These are phyloP conservation scores for Ophiocordyceps camponoti-rufipedis DNA, from an alignment of 2,329 filamentous ascomycete genomes.

Conservation along the genomic window DNA sequence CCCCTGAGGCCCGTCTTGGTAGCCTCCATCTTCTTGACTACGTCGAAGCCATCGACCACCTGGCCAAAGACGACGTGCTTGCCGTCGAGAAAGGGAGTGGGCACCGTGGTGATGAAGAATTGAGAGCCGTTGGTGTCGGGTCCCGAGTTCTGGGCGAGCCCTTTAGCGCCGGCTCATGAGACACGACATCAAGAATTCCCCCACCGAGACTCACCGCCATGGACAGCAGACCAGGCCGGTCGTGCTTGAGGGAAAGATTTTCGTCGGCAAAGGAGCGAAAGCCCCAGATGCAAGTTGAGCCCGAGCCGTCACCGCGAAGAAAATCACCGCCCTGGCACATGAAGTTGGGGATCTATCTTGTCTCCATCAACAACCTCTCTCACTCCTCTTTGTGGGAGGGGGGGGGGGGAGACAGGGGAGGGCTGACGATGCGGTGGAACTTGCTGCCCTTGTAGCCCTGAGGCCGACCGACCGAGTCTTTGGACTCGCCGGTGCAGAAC, in stretches of 20 bases:
- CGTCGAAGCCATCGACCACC: slow-evolving; percentile 76
- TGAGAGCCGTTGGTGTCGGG: slow-evolving; percentile 56
- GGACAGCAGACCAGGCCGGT: slow-evolving; percentile 60
- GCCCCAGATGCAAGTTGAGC: slow-evolving; percentile 76
- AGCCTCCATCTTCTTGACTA: slow-evolving; percentile 82
- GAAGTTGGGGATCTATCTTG: slow-evolving; percentile 73
- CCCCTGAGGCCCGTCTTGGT: slow-evolving; percentile 59
- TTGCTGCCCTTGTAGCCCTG: slow-evolving; percentile 91
- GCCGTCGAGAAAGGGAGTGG: slow-evolving; percentile 72
- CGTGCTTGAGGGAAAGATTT: slow-evolving; percentile 69
- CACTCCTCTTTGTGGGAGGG: background rate
- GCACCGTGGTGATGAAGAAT: slow-evolving; percentile 89
- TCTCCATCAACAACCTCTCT: background rate
- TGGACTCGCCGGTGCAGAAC: slow-evolving; percentile 88
- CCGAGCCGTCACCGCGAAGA: slow-evolving; percentile 80
- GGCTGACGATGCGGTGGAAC: slow-evolving; percentile 77
- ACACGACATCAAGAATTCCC: background rate
- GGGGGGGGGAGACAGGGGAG: no score
- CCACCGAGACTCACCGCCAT: slow-evolving; percentile 42
- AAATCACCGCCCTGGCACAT: slow-evolving; percentile 98
- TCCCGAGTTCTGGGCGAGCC: background rate
- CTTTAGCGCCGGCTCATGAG: background rate
- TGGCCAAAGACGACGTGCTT: slow-evolving; percentile 95
- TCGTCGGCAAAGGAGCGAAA: slow-evolving; percentile 75
- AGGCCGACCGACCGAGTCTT: slow-evolving; percentile 55